Conservation (phyloP, 2,329 filamentous ascomycete species). For the Paraconiothyrium sp. region DNA sequence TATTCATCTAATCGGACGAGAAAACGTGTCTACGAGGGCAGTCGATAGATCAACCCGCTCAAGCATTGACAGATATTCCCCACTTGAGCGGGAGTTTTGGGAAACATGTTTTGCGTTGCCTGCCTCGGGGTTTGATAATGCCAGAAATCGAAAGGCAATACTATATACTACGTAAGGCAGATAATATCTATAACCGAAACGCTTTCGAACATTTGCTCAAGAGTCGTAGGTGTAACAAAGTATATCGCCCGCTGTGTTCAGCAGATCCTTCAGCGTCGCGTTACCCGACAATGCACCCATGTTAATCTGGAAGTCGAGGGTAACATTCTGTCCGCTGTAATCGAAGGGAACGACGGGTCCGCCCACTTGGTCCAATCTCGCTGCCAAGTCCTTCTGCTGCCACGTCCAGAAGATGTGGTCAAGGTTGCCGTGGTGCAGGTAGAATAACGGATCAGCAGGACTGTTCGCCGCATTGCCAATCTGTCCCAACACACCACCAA, state of each 20-base stretch:
- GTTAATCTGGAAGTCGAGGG: slow-evolving; percentile 43
- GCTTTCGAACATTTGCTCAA: too few species aligned
- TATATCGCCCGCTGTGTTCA: slow-evolving; percentile 34
- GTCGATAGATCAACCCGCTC: background rate
- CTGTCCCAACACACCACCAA: slow-evolving; percentile 45
- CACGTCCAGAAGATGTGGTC: slow-evolving; percentile 47
- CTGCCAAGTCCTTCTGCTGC: slow-evolving; percentile 39
- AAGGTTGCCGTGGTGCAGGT: slow-evolving; percentile 50
- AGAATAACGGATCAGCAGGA: slow-evolving; percentile 51
- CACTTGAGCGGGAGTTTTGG: background rate
- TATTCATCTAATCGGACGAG: background rate
- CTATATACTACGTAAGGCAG: too few species aligned
- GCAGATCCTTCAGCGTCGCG: slow-evolving; percentile 38
- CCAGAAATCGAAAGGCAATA: too few species aligned
- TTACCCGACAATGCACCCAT: slow-evolving; percentile 40
- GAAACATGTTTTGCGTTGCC: background rate
- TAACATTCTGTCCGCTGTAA: slow-evolving; percentile 40
- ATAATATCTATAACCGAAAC: too few species aligned
- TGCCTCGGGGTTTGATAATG: background rate
- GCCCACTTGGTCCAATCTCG: slow-evolving; percentile 46
- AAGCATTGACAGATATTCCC: background rate
- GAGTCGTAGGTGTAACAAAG: slow-evolving; percentile 36
- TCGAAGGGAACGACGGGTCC: slow-evolving; percentile 43
- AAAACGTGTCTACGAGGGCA: background rate
- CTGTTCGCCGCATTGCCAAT: slow-evolving; percentile 46